Percentiles rank a stretch among this genome's conserved stretches.
Evolutionary conservation across 1,139 yeast genomes (phyloP).

Genomic region (Williopsis jadinii): DNA sequence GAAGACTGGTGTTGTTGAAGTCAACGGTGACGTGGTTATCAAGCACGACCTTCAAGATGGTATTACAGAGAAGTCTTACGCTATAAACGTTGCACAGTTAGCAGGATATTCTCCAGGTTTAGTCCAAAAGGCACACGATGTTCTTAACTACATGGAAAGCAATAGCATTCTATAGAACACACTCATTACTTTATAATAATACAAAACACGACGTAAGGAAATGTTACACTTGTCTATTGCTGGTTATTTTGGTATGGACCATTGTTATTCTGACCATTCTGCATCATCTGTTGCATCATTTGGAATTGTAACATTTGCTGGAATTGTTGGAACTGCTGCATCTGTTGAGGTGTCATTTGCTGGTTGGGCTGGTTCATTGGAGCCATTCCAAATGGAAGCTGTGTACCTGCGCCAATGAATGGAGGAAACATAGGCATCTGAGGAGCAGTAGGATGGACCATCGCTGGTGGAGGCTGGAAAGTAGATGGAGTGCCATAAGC

Average conservation of each 20-base stretch:
- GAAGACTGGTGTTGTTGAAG: slow-evolving; percentile 35
- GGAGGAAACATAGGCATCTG: neutral
- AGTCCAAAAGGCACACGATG: slow-evolving; percentile 40
- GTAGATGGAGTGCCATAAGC: neutral
- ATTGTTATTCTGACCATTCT: slow-evolving; percentile 15
- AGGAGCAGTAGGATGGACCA: slow-evolving; percentile 2
- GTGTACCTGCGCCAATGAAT: neutral
- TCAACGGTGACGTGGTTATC: slow-evolving; percentile 35
- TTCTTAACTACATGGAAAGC: slow-evolving; percentile 23
- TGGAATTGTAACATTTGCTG: slow-evolving; percentile 24
- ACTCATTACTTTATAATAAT: neutral
- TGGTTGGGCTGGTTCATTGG: neutral
- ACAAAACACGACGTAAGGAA: neutral
- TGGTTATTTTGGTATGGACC: neutral
- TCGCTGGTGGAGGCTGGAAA: slow-evolving; percentile 8
- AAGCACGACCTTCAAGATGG: slow-evolving; percentile 67
- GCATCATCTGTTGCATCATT: slow-evolving; percentile 25
- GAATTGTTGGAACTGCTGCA: slow-evolving; percentile 23
- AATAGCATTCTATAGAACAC: slow-evolving; percentile 4
- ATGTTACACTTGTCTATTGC: neutral
- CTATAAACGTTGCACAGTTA: slow-evolving; percentile 71
- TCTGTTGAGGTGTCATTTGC: slow-evolving; percentile 10
- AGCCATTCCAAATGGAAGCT: neutral
- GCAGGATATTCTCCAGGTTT: slow-evolving; percentile 80
- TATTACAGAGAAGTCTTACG: slow-evolving; percentile 71